phyloP scores from a whole-genome alignment of 1,284 basidiomycete species.

The Chalciporus sp. region DNA sequence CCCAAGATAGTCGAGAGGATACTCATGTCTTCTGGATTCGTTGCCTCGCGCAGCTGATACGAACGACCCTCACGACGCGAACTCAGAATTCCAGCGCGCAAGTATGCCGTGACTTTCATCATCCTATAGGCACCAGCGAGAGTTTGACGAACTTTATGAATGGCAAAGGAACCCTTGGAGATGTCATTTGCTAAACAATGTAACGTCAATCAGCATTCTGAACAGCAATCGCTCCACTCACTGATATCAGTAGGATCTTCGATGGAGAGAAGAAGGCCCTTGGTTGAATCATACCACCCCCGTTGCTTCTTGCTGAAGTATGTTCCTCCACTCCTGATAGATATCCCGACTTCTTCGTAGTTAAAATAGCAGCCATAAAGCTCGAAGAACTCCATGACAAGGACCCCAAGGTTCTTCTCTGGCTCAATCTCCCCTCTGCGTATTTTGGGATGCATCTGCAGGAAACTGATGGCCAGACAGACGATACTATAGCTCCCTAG shows the following conservation, averaged over 20 bases:
- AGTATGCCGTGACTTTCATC: conserved; percentile 70
- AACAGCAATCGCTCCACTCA: conserved; percentile 44
- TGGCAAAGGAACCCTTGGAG: conserved; percentile 84
- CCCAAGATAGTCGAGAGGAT: conserved; percentile 82
- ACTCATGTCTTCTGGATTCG: conserved; percentile 71
- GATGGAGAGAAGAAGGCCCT: conserved; percentile 74
- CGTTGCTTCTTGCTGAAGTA: conserved; percentile 82
- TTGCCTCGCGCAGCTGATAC: conserved; percentile 46
- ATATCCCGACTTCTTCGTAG: conserved; percentile 90
- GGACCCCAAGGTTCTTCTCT: conserved; percentile 84
- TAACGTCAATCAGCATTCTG: conserved; percentile 3
- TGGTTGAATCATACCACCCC: conserved; percentile 75
- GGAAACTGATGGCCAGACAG: conserved; percentile 88
- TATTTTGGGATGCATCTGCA: conserved; percentile 97
- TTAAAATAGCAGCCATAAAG: conserved; percentile 94
- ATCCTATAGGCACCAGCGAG: conserved; percentile 88
- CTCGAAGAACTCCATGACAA: conserved; percentile 97
- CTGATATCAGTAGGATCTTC: conserved; percentile 94
- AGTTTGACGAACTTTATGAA: conserved; percentile 80
- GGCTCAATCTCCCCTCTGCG: conserved; percentile 87
- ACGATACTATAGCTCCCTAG: conserved; percentile 95
- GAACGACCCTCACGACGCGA: conserved; percentile 52
- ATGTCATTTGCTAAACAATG: conserved; percentile 83
- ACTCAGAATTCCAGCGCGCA: conserved; percentile 58
- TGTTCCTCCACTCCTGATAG: conserved; percentile 79